phyloP scores from a whole-genome alignment of 805 yeast species.

The Ogataea corticis region DNA sequence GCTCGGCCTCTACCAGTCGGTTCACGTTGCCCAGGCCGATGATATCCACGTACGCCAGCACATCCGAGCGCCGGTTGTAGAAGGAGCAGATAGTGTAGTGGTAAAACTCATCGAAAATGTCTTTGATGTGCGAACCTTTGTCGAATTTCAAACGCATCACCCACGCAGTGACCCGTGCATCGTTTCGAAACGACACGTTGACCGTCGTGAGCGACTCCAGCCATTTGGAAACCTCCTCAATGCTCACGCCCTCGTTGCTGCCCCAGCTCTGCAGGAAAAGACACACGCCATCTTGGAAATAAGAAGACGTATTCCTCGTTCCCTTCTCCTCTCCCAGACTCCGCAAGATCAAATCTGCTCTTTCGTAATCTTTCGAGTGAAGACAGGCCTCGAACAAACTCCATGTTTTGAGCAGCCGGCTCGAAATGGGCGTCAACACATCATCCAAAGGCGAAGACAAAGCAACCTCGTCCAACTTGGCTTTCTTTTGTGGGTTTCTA shows the following conservation, averaged over 20 bases:
- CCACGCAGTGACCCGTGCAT: slow-evolving; percentile 34
- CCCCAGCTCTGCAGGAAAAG: slow-evolving; percentile 50
- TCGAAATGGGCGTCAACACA: slow-evolving; percentile 29
- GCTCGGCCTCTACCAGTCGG: slow-evolving; percentile 35
- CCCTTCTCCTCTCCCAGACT: slow-evolving; percentile 55
- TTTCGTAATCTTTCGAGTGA: slow-evolving; percentile 58
- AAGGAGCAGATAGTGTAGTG: slow-evolving; percentile 16
- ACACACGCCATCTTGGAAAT: slow-evolving; percentile 67
- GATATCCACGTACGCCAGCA: slow-evolving; percentile 46
- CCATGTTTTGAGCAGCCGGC: slow-evolving; percentile 43
- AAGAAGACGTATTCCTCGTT: slow-evolving; percentile 29
- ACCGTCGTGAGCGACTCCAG: slow-evolving; percentile 20
- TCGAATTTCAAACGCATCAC: slow-evolving; percentile 28
- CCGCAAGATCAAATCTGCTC: slow-evolving; percentile 69
- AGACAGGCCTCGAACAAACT: slow-evolving; percentile 78
- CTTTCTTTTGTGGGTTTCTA: slow-evolving; percentile 1
- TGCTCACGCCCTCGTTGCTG: slow-evolving; percentile 27
- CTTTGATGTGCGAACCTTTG: slow-evolving; percentile 19
- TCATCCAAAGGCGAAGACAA: slow-evolving; percentile 29
- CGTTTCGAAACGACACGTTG: slow-evolving; percentile 22
- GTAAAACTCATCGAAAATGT: slow-evolving; percentile 19
- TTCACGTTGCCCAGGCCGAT: slow-evolving; percentile 45
- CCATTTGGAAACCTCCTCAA: slow-evolving; percentile 28
- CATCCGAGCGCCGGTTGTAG: slow-evolving; percentile 33
- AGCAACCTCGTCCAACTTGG: slow-evolving; percentile 8